These are phyloP conservation scores for Falciphora oryzae DNA, from an alignment of 2,329 filamentous ascomycete species.

Conservation along the genomic window DNA sequence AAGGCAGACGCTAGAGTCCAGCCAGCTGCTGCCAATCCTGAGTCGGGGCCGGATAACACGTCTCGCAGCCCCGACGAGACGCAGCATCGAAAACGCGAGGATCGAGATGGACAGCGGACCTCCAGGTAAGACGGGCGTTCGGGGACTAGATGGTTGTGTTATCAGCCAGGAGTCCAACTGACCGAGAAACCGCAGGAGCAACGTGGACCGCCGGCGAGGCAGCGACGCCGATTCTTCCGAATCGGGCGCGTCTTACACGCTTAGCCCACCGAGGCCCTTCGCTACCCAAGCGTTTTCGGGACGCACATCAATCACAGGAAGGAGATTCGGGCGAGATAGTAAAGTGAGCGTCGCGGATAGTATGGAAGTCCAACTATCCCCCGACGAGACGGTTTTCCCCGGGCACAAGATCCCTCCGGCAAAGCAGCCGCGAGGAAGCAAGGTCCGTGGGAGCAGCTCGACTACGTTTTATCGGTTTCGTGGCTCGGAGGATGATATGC, in stretches of 20 bases:
- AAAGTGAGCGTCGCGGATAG: not conserved
- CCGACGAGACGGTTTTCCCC: not conserved
- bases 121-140: not conserved
- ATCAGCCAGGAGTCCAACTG: not conserved
- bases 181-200: not conserved
- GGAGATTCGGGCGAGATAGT: not conserved
- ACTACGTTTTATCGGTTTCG: conserved; percentile 1
- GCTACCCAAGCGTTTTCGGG: not conserved
- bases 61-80: too few species aligned
- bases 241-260: not conserved
- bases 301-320: not conserved
- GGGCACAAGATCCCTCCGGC: not conserved
- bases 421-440: not conserved
- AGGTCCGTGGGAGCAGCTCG: not conserved
- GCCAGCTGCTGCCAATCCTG: not conserved
- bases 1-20: not conserved
- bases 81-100: not conserved
- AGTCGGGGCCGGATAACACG: too few species aligned
- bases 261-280: not conserved
- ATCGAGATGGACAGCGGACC: not conserved
- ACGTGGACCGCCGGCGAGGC: not conserved
- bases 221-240: not conserved
- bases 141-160: not conserved
- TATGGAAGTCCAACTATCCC: not conserved
- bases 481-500: not conserved